Conservation (phyloP, 2,329 filamentous ascomycete genomes). For the Teratosphaeria destructans region DNA sequence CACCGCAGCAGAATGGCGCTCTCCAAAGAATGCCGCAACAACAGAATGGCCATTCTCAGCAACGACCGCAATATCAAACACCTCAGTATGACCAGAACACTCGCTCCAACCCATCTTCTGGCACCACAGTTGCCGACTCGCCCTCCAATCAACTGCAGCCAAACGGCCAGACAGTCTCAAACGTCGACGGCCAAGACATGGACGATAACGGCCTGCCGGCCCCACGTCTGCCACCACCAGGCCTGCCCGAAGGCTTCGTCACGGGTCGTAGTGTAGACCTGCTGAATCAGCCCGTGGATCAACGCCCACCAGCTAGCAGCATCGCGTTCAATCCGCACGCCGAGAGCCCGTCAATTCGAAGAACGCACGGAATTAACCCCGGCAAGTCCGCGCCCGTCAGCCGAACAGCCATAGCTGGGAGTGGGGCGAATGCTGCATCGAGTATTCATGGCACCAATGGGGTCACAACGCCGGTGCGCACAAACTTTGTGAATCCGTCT, state of each 20-base stretch:
- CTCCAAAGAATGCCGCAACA: conserved; percentile 3
- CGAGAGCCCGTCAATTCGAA: conserved; percentile 65
- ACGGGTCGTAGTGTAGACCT: conserved; percentile 35
- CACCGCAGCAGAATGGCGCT: conserved; percentile 13
- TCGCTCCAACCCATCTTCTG: conserved; percentile 23
- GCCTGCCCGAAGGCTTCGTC: conserved; percentile 34
- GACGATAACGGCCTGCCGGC: conserved; percentile 11
- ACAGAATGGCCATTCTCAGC: conserved; percentile 7
- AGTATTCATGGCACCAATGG: conserved; percentile 8
- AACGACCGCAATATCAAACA: conserved; percentile 4
- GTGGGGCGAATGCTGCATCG: conserved; percentile 1
- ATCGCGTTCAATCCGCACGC: conserved; percentile 38
- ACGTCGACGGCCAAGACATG: conserved; percentile 1
- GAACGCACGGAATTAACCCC: conserved; percentile 81
- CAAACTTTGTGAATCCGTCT: conserved; percentile 40
- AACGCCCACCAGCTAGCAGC: conserved; percentile 20
- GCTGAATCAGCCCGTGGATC: conserved; percentile 25
- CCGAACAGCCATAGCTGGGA: conserved; percentile 23
- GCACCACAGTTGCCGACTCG: conserved; percentile 13
- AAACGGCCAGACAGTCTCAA: conserved; percentile 11
- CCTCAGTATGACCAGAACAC: conserved; percentile 9
- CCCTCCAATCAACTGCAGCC: conserved; percentile 14
- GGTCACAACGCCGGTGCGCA: conserved; percentile 12
- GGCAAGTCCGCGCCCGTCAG: conserved; percentile 62
- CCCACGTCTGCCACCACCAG: conserved; percentile 18